phyloP scores from a whole-genome alignment of 2,329 filamentous ascomycete genomes.

The Colletotrichum sublineola region DNA sequence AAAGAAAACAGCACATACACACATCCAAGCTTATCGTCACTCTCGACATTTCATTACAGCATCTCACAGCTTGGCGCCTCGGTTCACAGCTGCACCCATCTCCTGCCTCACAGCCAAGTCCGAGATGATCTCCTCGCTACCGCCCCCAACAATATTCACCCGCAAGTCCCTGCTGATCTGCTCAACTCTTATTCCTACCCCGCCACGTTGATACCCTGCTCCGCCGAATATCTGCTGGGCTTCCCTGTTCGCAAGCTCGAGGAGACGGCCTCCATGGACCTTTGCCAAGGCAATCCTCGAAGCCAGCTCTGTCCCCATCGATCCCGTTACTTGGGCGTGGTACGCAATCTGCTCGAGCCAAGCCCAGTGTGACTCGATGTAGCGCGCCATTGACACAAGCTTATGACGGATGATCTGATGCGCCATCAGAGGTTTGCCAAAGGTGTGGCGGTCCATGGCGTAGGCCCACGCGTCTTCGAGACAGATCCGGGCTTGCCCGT shows the following conservation, averaged over 20 bases:
- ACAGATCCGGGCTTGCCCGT: constrained; percentile 69
- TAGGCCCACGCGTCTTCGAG: constrained; percentile 66
- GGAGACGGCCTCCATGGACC: constrained; percentile 61
- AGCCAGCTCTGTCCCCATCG: constrained; percentile 48
- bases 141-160: constrained; percentile 65
- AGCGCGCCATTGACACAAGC: constrained; percentile 68
- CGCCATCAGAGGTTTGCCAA: constrained; percentile 68
- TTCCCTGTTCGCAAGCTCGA: constrained; percentile 64
- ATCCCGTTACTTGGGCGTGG: constrained; percentile 56
- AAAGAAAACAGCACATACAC: too few species aligned
- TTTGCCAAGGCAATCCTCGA: constrained; percentile 54
- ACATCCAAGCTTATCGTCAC: not conserved
- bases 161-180: constrained; percentile 66
- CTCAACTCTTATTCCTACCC: constrained; percentile 58
- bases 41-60: not conserved
- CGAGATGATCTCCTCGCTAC: constrained; percentile 67
- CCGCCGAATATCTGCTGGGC: constrained; percentile 68
- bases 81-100: not conserved
- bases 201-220: constrained; percentile 63
- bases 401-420: constrained; percentile 72
- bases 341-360: constrained; percentile 73
- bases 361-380: constrained; percentile 71
- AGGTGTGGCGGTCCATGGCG: constrained; percentile 66
- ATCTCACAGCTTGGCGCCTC: not conserved
- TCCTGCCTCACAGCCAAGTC: constrained; percentile 65